Evolutionary conservation across 75 land plant genomes (phyloP).

Genomic region (Cupressus sempervirens): DNA sequence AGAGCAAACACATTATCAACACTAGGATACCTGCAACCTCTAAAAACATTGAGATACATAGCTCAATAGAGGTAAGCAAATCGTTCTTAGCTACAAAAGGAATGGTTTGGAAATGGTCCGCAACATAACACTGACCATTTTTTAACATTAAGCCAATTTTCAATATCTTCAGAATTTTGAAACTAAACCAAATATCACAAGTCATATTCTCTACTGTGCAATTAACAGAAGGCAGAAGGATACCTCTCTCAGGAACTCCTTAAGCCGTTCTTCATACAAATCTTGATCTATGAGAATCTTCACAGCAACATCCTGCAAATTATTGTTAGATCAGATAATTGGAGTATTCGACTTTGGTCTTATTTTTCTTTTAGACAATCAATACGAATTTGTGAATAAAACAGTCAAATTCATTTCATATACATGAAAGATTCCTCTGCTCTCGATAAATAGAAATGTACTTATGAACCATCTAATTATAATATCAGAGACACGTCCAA

Average conservation of each 20-base stretch:
- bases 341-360: background rate
- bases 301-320: conserved; percentile 85
- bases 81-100: background rate
- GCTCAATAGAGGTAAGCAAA: background rate
- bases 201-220: background rate
- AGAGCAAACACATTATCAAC: background rate
- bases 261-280: conserved; percentile 53
- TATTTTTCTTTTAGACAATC: background rate
- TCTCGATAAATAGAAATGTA: background rate
- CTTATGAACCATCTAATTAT: background rate
- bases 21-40: background rate
- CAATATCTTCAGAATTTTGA: background rate
- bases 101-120: background rate
- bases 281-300: conserved; percentile 94
- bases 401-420: background rate
- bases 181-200: background rate
- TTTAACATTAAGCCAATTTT: background rate
- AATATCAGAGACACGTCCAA: background rate
- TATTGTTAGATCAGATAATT: background rate
- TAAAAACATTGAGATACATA: background rate
- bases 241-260: conserved; percentile 84
- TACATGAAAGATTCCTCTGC: background rate
- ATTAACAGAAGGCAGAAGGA: background rate
- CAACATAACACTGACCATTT: background rate
- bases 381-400: background rate